Evolutionary conservation across 495 filamentous ascomycete genomes (phyloP), one percentile per base, ranked within the genome.

Genomic region (Penicillium salamii): DNA sequence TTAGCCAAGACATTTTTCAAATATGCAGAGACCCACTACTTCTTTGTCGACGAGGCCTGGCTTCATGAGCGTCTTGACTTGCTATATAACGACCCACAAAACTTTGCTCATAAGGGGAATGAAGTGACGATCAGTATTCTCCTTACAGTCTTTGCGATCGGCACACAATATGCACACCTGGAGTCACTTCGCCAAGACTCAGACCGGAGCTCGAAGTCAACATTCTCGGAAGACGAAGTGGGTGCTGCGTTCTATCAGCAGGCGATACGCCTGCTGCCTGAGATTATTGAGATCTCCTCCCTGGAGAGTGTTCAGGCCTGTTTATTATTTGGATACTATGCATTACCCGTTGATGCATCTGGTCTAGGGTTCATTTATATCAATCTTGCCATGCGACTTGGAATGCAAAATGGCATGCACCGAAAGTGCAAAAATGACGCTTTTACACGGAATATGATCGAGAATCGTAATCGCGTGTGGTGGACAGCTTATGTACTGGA

Each of bases 391-490:
- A 48, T 70, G 5, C 63, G 68, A 18, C 50, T 73, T 26, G 69
- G 56, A n/a, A 69, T 70, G 49, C 69, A 71, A 36, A 73, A 73
- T 46, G 70, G 70, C 15, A 72, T 74, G 67, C 70, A 74, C 35
- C 54, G 70, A 18, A 65, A 56, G 21, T 67, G 64, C 42, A 55
- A 55, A 4, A 56, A 53, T 24, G 47, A 52, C 17, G 62, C 57
- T 0, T 59, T 69, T 18, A 50, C 38, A 36, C 21, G 54, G 8
- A 40, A 39, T 8, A 69, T 63, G 51, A 49, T 62, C 12, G 70
- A 72, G 44, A 59, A 54, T 6, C 52, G 70, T 0, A 72, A 74
- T 49, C 63, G 69, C 11, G 57, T 74, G 3, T 74, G 67, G 58
- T 74, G 70, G 70, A 69, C 62, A 3, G 60, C 58, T 15, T 72